phyloP scores from a whole-genome alignment of 2,329 filamentous ascomycete species.

The Neonectria coccinea region DNA sequence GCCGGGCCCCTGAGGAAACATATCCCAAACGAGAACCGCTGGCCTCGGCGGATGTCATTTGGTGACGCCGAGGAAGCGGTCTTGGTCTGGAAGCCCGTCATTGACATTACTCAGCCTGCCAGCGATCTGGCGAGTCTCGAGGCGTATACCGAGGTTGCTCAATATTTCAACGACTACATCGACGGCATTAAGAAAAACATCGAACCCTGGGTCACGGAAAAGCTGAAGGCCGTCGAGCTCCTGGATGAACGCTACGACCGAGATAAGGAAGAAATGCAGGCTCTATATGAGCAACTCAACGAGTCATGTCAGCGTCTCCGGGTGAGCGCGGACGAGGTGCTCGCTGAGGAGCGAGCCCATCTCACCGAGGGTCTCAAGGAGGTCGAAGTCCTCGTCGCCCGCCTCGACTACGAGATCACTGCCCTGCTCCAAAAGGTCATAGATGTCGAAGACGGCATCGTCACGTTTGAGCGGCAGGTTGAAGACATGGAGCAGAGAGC shows the following conservation, averaged over 20 bases:
- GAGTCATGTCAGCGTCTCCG: conserved; percentile 77
- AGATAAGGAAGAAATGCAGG: conserved; percentile 74
- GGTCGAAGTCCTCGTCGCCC: conserved; percentile 82
- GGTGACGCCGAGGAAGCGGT: conserved; percentile 81
- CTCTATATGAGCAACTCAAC: conserved; percentile 76
- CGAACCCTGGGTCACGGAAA: conserved; percentile 70
- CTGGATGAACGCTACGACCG: conserved; percentile 72
- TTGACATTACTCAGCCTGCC: conserved; percentile 52
- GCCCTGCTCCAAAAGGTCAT: conserved; percentile 82
- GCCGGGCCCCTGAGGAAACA: conserved; percentile 47
- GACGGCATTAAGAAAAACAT: conserved; percentile 63
- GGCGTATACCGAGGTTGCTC: conserved; percentile 64
- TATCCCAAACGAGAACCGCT: conserved; percentile 67
- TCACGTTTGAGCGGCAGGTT: conserved; percentile 83
- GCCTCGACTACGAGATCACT: conserved; percentile 92
- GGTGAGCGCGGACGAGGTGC: conserved; percentile 74
- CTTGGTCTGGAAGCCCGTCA: conserved; percentile 71
- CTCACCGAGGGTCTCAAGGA: conserved; percentile 81
- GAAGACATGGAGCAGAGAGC: conserved; percentile 75
- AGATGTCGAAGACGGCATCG: conserved; percentile 87
- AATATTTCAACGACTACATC: conserved; percentile 65
- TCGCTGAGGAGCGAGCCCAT: conserved; percentile 75
- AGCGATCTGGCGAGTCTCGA: conserved; percentile 45
- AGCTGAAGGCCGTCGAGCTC: conserved; percentile 66
- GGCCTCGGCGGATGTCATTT: conserved; percentile 80